These are phyloP conservation scores for Zygoascus flipseniorum DNA, from an alignment of 805 yeast genomes.

Conservation along the genomic window DNA sequence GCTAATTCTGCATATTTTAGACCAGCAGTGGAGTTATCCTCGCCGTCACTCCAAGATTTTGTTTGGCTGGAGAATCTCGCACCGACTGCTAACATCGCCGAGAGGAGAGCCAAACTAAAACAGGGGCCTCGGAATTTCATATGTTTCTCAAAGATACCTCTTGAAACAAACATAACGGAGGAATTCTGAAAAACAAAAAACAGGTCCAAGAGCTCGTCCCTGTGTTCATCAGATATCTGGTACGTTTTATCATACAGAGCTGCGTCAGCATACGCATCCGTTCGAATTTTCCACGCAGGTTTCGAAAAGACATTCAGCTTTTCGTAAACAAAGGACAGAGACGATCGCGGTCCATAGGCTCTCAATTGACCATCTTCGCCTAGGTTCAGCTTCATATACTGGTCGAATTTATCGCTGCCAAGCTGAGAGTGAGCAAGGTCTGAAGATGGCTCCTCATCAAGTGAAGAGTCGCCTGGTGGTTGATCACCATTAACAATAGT, in stretches of 20 bases:
- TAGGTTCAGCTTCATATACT: slow-evolving; percentile 3
- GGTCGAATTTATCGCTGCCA: slow-evolving; percentile 6
- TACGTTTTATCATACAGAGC: neutral
- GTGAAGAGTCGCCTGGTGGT: neutral
- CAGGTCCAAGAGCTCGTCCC: slow-evolving; percentile 7
- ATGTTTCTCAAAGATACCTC: slow-evolving; percentile 8
- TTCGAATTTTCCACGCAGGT: neutral
- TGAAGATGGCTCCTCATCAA: neutral
- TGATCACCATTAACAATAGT: neutral
- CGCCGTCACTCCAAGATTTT: neutral
- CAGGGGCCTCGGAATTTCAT: slow-evolving; percentile 5
- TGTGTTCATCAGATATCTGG: slow-evolving; percentile 5
- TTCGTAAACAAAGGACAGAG: slow-evolving; percentile 4
- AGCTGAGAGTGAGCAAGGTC: neutral
- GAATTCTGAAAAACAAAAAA: slow-evolving; percentile 13
- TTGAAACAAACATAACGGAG: slow-evolving; percentile 8
- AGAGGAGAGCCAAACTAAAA: slow-evolving; percentile 10
- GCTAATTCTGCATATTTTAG: slow-evolving; percentile 12
- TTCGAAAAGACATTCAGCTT: slow-evolving; percentile 1
- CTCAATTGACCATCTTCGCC: slow-evolving; percentile 13
- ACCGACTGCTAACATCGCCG: slow-evolving; percentile 17
- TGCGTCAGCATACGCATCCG: slow-evolving; percentile 4
- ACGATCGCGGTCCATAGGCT: slow-evolving; percentile 10
- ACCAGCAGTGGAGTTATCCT: slow-evolving; percentile 8
- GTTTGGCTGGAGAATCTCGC: slow-evolving; percentile 6